Base-by-base conservation (phyloP, 2,329 filamentous ascomycete genomes). In the Fusarium protoensiforme region DNA sequence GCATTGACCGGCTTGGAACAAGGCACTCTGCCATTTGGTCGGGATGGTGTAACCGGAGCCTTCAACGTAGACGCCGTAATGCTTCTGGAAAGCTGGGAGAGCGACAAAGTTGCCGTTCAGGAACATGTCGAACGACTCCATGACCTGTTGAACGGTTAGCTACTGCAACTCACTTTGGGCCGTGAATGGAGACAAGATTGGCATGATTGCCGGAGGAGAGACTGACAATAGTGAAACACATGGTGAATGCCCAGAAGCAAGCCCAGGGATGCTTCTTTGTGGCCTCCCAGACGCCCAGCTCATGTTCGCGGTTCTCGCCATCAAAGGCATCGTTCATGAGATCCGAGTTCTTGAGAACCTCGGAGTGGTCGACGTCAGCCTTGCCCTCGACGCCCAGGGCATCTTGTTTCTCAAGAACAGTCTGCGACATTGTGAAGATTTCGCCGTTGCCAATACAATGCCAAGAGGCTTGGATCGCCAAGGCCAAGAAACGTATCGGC, bases 121-220 rank as follows among this genome's bases (percentile, higher is more conserved):
- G 68, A 86, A 86, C 80, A 86, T 84, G 68, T 84, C 83, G 77
- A 84, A 86, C 1, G 84, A 84, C 69, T 86, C 84, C 85, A 86
- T 86, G 68, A 86, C 81, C 84, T 85, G 35, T 11, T 18, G 7
- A 11, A 31, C 14, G 9, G 13, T 62, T 22, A 65, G 65, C 35
- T 24, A 41, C 54, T 35, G 18, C 24, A 20, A 18, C 22, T 48
- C 14, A 13, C n/a, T n/a, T n/a, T n/a, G 20, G 5, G 7, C 11
- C 13, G 24, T 43, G 13, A 43, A 22, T 14, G 20, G 20, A 38
- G 36, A 38, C 8, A 43, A 4, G 39, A 43, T 14, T 13, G 13
- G 4, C 36, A 38, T n/a, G 36, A 38, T n/a, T n/a, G 39, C 13
- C 4, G 20, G 14, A 22, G 20, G 39, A 7, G 13, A 14, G 22